Evolutionary conservation across 192 early-diverging fungal genomes (phyloP), one percentile per base, ranked within the genome.

Genomic region (Irineochytrium annulatum): DNA sequence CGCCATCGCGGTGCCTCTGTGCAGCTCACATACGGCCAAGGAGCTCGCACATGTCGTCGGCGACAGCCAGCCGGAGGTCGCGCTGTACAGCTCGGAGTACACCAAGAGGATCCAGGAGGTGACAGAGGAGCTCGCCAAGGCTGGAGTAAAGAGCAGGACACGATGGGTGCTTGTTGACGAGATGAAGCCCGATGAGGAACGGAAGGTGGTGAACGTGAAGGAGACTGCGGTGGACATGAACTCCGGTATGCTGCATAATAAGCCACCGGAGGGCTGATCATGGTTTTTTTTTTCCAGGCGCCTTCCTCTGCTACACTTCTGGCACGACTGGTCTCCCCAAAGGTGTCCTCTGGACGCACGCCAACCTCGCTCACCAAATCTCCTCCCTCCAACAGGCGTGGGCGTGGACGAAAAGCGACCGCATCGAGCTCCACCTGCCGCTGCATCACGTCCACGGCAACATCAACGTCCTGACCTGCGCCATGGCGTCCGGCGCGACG

Each of bases 371-470:
- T 1, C 81, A 86, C 1, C 90, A 93, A 62, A 76, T 86, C 29
- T 53, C 73, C 43, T 78, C 77, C 0, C 79, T 94, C 17, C 65
- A 84, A 6, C 57, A 71, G 16, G 85, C 88, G 14, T 94, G 92
- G 92, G 55, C 72, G 27, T 90, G 85, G 85, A 75, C 75, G 0
- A 2, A 59, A 1, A 44, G 65, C 16, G 92, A 94, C 71, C 62
- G 78, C 13, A 83, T 94, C 52, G 74, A 90, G 33, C 88, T 93
- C 55, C 75, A 87, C 37, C 74, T 94, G 11, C 92, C 92, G 0
- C 68, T 94, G 48, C 91, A 94, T 68, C 92, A 94, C 59, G 71
- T 93, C 2, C 92, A 94, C 52, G 91, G 65, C 24, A 58, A 56
- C 20, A 46, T 83, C 11, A 86, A 88, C 70, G 91, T 87, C 0